Evolutionary conservation across 179 eudicot species (phyloP).

Genomic region (Pouteria campechiana): DNA sequence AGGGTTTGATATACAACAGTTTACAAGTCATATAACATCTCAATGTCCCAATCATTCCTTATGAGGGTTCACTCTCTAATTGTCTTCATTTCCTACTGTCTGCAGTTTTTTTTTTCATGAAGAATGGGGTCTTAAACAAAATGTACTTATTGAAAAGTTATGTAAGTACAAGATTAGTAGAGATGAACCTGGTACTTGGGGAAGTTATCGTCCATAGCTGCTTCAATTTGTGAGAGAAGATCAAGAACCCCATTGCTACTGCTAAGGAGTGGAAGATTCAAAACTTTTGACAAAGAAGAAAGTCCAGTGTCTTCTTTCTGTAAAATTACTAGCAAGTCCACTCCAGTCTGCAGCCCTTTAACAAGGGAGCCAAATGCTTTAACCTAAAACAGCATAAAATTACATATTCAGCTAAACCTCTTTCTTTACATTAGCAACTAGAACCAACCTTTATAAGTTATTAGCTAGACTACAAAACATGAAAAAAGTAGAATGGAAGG

Average conservation of each 20-base stretch:
- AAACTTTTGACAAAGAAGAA: constrained; percentile 36
- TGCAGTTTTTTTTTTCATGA: no score
- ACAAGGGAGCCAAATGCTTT: constrained; percentile 78
- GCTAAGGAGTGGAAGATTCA: constrained; percentile 52
- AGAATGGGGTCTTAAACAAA: no score
- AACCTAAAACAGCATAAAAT: constrained; percentile 38
- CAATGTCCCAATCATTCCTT: neutral
- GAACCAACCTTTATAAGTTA: no score
- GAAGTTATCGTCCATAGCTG: constrained; percentile 89
- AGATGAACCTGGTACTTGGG: constrained; percentile 77
- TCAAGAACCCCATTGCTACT: constrained; percentile 57
- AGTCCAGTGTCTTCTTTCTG: constrained; percentile 31
- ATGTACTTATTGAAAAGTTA: no score
- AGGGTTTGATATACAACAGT: neutral
- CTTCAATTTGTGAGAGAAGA: constrained; percentile 81
- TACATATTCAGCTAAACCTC: neutral
- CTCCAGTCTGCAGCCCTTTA: constrained; percentile 69
- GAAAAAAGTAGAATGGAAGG: no score
- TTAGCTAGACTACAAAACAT: no score
- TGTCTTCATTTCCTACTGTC: no score
- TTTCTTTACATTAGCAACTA: no score
- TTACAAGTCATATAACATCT: neutral
- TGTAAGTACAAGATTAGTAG: no score
- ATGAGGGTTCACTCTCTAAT: no score
- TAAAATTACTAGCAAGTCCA: constrained; percentile 46